Base-by-base conservation (phyloP, 2,329 filamentous ascomycete genomes). In the Chaetomium strumarium region DNA sequence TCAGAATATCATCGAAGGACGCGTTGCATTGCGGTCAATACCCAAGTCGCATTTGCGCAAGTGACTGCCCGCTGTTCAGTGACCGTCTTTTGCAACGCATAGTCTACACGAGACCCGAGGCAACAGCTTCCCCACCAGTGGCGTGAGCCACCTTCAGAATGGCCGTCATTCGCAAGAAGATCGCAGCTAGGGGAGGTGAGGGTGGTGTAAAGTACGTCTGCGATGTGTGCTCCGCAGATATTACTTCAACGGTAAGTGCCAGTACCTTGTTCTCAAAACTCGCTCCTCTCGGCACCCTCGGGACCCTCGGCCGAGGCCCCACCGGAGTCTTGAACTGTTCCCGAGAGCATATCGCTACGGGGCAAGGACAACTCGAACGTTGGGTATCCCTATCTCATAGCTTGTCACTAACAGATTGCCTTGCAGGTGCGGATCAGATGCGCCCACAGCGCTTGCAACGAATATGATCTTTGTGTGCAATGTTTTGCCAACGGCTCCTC, bases 161-260 rank as follows among this genome's bases (percentile, higher is more conserved):
- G 92, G 91, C 90, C 63, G 87, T 96, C 65, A 96, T 96, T 68
- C 87, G 91, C 68, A 96, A 96, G 78, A 96, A 96, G 75, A 93
- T 89, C 55, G 88, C 87, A 60, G 84, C 85, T 51, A 80, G 88
- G 66, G 89, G 88, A 58, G 90, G 86, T 47, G 90, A 96, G 67
- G 90, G 88, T 44, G 88, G 88, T 58, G 88, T 90, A 31, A 96
- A 97, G 69, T 99, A 95, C 69, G 90, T 97, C 60, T 99, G 93
- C 75, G 95, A 99, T 70, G 86, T 95, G 54, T 99, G 93, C 70
- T 95, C 90, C 41, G 89, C 89, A 53, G 93, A 99, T 69, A 95
- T 99, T 62, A 99, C 93, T 43, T 93, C 91, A 5, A 99, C 93
- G 43, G 93, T 95, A 79, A 65, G 86, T 77, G 5, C 24, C 24